Percentiles rank a stretch among this genome's conserved stretches.
Conservation (phyloP, 1,284 basidiomycete species). For the Ceratobasidium sp. region DNA sequence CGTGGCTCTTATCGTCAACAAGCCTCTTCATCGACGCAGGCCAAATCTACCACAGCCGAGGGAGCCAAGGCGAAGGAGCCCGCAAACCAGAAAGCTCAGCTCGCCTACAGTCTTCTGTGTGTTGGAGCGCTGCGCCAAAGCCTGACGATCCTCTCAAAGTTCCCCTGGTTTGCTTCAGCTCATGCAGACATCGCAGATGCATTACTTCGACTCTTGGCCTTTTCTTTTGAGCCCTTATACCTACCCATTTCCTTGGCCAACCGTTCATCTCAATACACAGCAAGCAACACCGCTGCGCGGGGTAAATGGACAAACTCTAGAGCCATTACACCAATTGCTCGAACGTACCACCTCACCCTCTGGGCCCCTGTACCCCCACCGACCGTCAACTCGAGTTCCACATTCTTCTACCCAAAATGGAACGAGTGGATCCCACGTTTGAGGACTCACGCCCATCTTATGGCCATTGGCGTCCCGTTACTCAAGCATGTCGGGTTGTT, state of each 20-base stretch:
- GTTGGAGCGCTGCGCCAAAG: constrained; percentile 86
- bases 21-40: constrained; percentile 53
- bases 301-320: constrained; percentile 70
- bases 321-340: constrained; percentile 63
- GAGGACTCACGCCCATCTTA: constrained; percentile 73
- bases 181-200: constrained; percentile 88
- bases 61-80: constrained; percentile 63
- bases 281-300: constrained; percentile 72
- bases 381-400: constrained; percentile 76
- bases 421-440: constrained; percentile 76
- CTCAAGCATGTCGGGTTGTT: constrained; percentile 82
- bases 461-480: constrained; percentile 78
- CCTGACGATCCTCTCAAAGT: constrained; percentile 82
- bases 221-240: constrained; percentile 78
- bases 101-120: constrained; percentile 85
- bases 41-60: constrained; percentile 62
- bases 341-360: constrained; percentile 70
- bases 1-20: constrained; percentile 52
- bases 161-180: constrained; percentile 87
- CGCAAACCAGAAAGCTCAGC: constrained; percentile 84
- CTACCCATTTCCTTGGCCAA: constrained; percentile 62
- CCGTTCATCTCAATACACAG: constrained; percentile 55
- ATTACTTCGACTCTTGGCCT: constrained; percentile 77
- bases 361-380: constrained; percentile 81
- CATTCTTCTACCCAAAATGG: constrained; percentile 94